Percentiles rank a stretch among this genome's conserved stretches.
Conservation (phyloP, 805 yeast species). For the Kregervanrija delftensis region DNA sequence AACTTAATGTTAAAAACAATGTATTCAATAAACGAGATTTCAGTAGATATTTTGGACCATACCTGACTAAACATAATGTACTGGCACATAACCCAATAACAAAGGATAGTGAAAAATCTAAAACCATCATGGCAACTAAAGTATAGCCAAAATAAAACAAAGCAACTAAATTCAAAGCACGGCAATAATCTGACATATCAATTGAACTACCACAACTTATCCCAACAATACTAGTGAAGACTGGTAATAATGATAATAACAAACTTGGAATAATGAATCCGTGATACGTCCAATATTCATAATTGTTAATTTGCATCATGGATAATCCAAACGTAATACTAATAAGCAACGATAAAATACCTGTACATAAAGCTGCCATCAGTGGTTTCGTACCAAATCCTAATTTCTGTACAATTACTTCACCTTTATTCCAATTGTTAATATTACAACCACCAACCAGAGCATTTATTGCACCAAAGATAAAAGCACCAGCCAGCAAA, state of each 20-base stretch:
- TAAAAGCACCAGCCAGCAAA: slow-evolving; percentile 59
- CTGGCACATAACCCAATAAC: slow-evolving; percentile 59
- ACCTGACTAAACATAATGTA: slow-evolving; percentile 65
- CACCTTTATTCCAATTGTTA: slow-evolving; percentile 6
- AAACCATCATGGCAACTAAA: slow-evolving; percentile 65
- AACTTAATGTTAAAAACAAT: slow-evolving; percentile 23
- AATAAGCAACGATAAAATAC: slow-evolving; percentile 19
- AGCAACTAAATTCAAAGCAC: slow-evolving; percentile 21
- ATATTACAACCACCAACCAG: slow-evolving; percentile 38
- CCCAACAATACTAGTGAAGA: background rate
- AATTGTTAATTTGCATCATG: slow-evolving; percentile 3
- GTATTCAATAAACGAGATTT: slow-evolving; percentile 12
- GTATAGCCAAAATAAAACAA: slow-evolving; percentile 60
- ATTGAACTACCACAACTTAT: slow-evolving; percentile 1
- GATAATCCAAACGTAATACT: slow-evolving; percentile 22
- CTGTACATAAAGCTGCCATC: slow-evolving; percentile 25
- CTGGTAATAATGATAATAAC: slow-evolving; percentile 5
- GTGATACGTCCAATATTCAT: slow-evolving; percentile 4
- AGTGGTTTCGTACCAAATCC: slow-evolving; percentile 22
- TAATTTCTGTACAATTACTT: background rate
- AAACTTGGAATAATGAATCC: slow-evolving; percentile 14
- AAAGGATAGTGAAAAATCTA: slow-evolving; percentile 80
- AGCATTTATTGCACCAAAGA: slow-evolving; percentile 58
- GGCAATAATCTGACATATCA: slow-evolving; percentile 15
- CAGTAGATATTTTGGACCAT: slow-evolving; percentile 13